Percentiles rank a stretch among this genome's conserved stretches.
Conservation (phyloP, 176 grass and related monocot genomes). For the Cenchrus purpureus region DNA sequence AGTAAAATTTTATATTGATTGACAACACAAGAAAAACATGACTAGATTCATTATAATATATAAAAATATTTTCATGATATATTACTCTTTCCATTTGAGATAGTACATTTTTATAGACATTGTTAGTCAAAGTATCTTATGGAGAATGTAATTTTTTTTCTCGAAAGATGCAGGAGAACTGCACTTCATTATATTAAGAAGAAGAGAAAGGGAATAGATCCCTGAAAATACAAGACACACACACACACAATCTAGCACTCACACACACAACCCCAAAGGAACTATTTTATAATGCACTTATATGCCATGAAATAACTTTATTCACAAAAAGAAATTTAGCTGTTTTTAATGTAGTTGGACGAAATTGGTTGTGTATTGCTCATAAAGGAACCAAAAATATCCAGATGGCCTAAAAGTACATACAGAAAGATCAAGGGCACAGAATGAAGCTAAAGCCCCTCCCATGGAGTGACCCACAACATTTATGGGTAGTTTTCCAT, state of each 20-base stretch:
- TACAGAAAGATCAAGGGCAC: conserved; percentile 94
- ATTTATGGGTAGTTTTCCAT: conserved; percentile 68
- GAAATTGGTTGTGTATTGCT: not conserved
- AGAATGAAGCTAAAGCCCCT: conserved; percentile 91
- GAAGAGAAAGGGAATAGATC: too few relatives aligned
- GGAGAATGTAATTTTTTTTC: not conserved
- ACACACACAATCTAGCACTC: too few relatives aligned
- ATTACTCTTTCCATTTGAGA: not conserved
- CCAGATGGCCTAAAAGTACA: conserved; percentile 28
- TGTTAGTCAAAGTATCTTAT: too few relatives aligned
- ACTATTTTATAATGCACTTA: not conserved
- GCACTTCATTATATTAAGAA: too few relatives aligned
- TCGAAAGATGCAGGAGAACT: too few relatives aligned
- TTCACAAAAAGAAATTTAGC: not conserved
- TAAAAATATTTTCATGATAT: not conserved
- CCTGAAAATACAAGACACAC: too few relatives aligned
- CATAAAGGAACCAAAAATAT: conserved; percentile 1
- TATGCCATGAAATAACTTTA: not conserved
- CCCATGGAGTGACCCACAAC: conserved; percentile 94
- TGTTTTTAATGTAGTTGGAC: conserved; percentile 1
- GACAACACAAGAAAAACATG: not conserved
- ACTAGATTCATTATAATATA: not conserved
- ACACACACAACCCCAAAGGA: too few relatives aligned
- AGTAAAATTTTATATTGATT: not conserved
- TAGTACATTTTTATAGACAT: not conserved